A percentile compares a stretch with the other conserved stretches of the same genome.
Evolutionary conservation across 2,329 filamentous ascomycete species (phyloP).

Genomic region (Paracoccidioides lutzii): DNA sequence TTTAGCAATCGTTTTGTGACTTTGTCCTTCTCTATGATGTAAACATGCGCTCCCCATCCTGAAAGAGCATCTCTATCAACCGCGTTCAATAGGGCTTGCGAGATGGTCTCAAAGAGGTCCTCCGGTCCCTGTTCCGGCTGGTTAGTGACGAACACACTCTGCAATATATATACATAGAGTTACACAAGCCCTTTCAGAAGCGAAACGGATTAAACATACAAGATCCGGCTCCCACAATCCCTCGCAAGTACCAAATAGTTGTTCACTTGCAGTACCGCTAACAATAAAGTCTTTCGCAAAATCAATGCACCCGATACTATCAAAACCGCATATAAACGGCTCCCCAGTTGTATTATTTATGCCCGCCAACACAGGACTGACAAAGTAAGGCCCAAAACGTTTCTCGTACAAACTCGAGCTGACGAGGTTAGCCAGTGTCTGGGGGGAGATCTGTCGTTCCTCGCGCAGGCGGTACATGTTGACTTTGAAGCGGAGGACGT

Average conservation of each 20-base stretch:
- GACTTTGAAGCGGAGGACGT: constrained; percentile 98
- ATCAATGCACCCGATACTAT: constrained; percentile 98
- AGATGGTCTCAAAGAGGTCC: constrained; percentile 96
- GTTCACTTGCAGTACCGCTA: constrained; percentile 86
- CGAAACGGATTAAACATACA: constrained; percentile 41
- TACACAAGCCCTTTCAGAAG: not conserved
- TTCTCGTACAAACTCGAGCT: constrained; percentile 83
- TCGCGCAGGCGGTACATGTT: constrained; percentile 99
- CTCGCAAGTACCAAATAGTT: constrained; percentile 98
- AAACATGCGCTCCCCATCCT: constrained; percentile 96
- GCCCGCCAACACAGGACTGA: constrained; percentile 85
- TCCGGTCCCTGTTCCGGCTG: constrained; percentile 56
- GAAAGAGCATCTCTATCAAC: constrained; percentile 94
- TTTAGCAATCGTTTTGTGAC: constrained; percentile 97
- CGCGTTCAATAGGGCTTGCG: constrained; percentile 86
- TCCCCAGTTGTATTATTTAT: constrained; percentile 87
- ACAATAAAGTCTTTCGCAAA: constrained; percentile 99
- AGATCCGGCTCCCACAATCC: constrained; percentile 95
- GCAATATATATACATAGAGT: not conserved
- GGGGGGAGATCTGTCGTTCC: constrained; percentile 88
- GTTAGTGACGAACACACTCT: not conserved
- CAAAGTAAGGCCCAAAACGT: constrained; percentile 92
- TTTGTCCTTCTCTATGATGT: constrained; percentile 99
- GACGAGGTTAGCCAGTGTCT: constrained; percentile 94
- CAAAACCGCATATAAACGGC: constrained; percentile 98